Evolutionary conservation across 495 filamentous ascomycete species (phyloP).

Genomic region (Podospora australis): DNA sequence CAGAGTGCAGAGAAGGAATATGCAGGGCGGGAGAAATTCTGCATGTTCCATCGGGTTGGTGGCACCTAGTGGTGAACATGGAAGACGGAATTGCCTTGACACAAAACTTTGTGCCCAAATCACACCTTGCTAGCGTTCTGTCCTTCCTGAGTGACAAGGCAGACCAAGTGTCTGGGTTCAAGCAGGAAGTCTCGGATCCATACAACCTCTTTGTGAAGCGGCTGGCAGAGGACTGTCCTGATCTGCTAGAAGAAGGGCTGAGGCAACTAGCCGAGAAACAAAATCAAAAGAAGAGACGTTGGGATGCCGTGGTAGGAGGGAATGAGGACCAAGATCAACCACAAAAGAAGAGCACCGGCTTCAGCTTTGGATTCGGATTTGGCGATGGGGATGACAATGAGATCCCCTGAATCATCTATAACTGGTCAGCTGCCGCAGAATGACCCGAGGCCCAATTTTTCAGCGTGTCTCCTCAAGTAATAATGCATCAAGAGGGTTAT

Average conservation of each 20-base stretch:
- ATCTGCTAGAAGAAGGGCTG: slow-evolving; percentile 57
- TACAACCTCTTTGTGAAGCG: slow-evolving; percentile 69
- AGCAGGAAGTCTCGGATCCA: slow-evolving; percentile 63
- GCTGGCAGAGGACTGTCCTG: slow-evolving; percentile 57
- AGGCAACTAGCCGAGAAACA: slow-evolving; percentile 57
- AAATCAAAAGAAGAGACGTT: slow-evolving; percentile 69
- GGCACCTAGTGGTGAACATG: slow-evolving; percentile 91
- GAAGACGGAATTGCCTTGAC: slow-evolving; percentile 81
- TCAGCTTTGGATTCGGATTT: slow-evolving; percentile 75
- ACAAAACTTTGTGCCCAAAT: slow-evolving; percentile 87
- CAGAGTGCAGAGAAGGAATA: slow-evolving; percentile 80
- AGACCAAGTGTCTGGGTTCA: slow-evolving; percentile 83
- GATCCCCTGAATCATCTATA: slow-evolving; percentile 34
- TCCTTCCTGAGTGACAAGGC: slow-evolving; percentile 77
- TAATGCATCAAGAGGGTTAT: too few species aligned
- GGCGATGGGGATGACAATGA: slow-evolving; percentile 50
- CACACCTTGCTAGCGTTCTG: slow-evolving; percentile 66
- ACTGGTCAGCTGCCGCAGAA: too few species aligned
- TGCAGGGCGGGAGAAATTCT: slow-evolving; percentile 84
- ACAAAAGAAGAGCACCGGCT: slow-evolving; percentile 47
- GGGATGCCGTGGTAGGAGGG: slow-evolving; percentile 66
- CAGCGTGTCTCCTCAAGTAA: too few species aligned
- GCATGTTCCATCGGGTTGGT: slow-evolving; percentile 91
- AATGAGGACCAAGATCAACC: slow-evolving; percentile 31
- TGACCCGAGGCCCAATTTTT: too few species aligned